These are phyloP conservation scores for Dothideomycetes sp. DNA, from an alignment of 2,329 filamentous ascomycete genomes.

Conservation along the genomic window DNA sequence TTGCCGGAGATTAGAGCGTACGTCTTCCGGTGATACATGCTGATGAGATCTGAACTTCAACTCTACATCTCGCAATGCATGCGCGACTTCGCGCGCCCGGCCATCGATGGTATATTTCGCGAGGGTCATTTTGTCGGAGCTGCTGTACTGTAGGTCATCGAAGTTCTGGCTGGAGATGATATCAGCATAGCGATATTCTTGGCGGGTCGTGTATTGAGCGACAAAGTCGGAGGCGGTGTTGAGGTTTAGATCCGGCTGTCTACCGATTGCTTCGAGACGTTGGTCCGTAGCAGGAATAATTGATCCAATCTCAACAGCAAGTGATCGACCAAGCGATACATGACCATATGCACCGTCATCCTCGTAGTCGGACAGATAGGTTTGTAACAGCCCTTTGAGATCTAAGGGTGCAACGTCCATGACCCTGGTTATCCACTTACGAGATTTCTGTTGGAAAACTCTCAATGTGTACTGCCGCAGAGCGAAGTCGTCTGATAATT, in stretches of 20 bases:
- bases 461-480: constrained; percentile 73
- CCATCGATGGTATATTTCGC: constrained; percentile 4
- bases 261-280: constrained; percentile 70
- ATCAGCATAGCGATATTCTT: constrained; percentile 87
- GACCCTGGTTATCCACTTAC: constrained; percentile 66
- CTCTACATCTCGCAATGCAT: constrained; percentile 62
- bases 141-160: constrained; percentile 30
- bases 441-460: constrained; percentile 64
- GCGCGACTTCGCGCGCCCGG: constrained; percentile 35
- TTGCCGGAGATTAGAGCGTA: constrained; percentile 71
- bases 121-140: background rate
- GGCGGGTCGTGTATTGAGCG: constrained; percentile 91
- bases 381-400: constrained; percentile 89
- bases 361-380: constrained; percentile 89
- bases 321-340: constrained; percentile 83
- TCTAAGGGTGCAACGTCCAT: constrained; percentile 82
- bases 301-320: constrained; percentile 86
- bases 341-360: constrained; percentile 87
- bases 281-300: constrained; percentile 79
- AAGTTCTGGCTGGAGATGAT: constrained; percentile 56
- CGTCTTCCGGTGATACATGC: constrained; percentile 58
- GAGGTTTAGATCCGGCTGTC: constrained; percentile 60
- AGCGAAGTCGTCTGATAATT: constrained; percentile 86
- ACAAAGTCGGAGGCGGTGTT: constrained; percentile 95
- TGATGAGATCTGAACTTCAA: constrained; percentile 58